Percentiles rank a stretch among this genome's conserved stretches.
Conservation (phyloP, 805 yeast species). For the Yarrowia bubula region DNA sequence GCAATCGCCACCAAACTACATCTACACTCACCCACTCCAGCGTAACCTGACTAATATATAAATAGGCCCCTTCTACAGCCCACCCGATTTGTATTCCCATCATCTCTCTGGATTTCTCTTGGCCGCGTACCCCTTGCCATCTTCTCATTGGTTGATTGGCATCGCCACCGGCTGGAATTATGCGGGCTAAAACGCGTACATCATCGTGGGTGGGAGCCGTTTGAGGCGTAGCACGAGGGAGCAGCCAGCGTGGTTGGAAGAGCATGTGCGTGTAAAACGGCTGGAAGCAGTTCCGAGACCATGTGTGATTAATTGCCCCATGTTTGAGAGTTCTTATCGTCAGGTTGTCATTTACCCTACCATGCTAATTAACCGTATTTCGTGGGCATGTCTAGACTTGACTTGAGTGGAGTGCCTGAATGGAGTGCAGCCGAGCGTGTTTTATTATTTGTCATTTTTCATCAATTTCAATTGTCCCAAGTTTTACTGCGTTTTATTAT, state of each 20-base stretch:
- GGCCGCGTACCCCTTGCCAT: background rate
- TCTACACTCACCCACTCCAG: too few species aligned
- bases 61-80: background rate
- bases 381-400: too few species aligned
- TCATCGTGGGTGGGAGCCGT: background rate
- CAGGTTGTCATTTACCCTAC: background rate
- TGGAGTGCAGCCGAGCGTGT: background rate
- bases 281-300: too few species aligned
- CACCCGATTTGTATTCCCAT: background rate
- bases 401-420: too few species aligned
- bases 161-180: conserved; percentile 21
- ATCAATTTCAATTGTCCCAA: too few species aligned
- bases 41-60: too few species aligned
- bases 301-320: too few species aligned
- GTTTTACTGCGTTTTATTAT: too few species aligned
- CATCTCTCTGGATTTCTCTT: background rate
- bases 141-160: conserved; percentile 11
- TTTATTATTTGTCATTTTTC: too few species aligned
- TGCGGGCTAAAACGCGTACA: conserved; percentile 7
- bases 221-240: background rate
- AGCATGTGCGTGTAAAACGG: too few species aligned
- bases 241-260: background rate
- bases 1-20: background rate
- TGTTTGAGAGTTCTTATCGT: background rate
- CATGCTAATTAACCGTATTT: background rate